Conservation (phyloP, 345 rosid species). For the Acer yangbiense region DNA sequence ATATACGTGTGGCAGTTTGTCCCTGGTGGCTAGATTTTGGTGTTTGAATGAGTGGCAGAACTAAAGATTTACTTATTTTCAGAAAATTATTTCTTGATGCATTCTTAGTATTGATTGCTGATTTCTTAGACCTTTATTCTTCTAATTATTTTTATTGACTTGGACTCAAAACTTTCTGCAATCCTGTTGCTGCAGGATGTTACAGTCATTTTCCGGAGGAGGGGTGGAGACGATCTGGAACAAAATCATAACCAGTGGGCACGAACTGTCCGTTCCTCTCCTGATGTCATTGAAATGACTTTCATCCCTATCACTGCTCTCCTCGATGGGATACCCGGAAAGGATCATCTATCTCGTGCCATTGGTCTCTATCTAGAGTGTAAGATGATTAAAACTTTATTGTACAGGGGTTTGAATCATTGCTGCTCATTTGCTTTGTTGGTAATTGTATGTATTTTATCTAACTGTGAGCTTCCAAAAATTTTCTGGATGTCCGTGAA, state of each 20-base stretch:
- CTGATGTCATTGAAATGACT: conserved; percentile 74
- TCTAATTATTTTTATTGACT: background rate
- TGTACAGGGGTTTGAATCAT: background rate
- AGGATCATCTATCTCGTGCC: conserved; percentile 66
- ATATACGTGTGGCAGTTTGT: background rate
- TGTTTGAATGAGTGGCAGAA: background rate
- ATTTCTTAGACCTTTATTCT: background rate
- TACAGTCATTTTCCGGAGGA: conserved; percentile 68
- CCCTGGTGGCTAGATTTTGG: background rate
- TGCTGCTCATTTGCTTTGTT: conserved; percentile 1
- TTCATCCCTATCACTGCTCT: conserved; percentile 64
- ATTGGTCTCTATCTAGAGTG: conserved; percentile 70
- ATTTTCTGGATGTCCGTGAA: conserved; percentile 18
- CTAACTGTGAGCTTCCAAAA: conserved; percentile 3
- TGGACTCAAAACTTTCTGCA: conserved; percentile 16
- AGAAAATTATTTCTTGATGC: background rate
- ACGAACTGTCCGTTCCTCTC: conserved; percentile 59
- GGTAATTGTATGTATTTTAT: conserved; percentile 6
- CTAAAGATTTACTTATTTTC: background rate
- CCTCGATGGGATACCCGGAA: conserved; percentile 58
- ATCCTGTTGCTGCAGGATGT: conserved; percentile 54
- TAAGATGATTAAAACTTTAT: conserved; percentile 30
- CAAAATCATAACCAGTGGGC: conserved; percentile 65
- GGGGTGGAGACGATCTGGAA: conserved; percentile 84
- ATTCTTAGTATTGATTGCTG: background rate